Evolutionary conservation across 371 early-diverging fungal genomes (phyloP).

Genomic region (Syncephalastrum sp.): DNA sequence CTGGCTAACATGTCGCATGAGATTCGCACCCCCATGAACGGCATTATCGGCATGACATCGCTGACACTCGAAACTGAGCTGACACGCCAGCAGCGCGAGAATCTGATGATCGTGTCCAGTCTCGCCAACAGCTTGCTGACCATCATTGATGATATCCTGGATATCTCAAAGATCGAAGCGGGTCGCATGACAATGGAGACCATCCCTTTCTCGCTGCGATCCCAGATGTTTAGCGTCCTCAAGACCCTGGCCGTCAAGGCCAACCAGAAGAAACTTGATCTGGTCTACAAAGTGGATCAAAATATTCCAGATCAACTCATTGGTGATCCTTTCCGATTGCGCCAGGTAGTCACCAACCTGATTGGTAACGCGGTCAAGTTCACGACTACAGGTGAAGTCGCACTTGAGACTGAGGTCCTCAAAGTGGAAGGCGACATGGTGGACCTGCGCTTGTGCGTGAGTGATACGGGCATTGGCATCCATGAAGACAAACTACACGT

Average conservation of each 20-base stretch:
- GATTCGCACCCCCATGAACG: slow-evolving; percentile 55
- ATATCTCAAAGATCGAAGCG: slow-evolving; percentile 78
- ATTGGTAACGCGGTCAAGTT: slow-evolving; percentile 84
- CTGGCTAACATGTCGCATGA: slow-evolving; percentile 71
- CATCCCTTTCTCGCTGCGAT: slow-evolving; percentile 60
- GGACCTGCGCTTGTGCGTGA: slow-evolving; percentile 63
- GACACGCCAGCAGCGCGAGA: slow-evolving; percentile 68
- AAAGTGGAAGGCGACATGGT: slow-evolving; percentile 40
- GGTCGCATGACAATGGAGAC: slow-evolving; percentile 66
- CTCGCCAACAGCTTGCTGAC: slow-evolving; percentile 62
- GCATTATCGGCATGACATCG: slow-evolving; percentile 66
- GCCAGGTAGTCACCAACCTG: slow-evolving; percentile 75
- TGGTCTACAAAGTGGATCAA: slow-evolving; percentile 55
- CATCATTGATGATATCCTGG: slow-evolving; percentile 74
- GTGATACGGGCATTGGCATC: slow-evolving; percentile 85
- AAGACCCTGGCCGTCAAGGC: slow-evolving; percentile 62
- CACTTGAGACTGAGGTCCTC: slow-evolving; percentile 40
- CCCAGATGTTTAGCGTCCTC: slow-evolving; percentile 57
- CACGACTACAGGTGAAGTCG: slow-evolving; percentile 65
- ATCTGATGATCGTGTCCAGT: slow-evolving; percentile 65
- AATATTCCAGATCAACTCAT: slow-evolving; percentile 59
- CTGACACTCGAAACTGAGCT: slow-evolving; percentile 59
- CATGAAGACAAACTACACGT: slow-evolving; percentile 58
- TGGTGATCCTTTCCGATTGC: slow-evolving; percentile 69
- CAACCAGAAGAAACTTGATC: slow-evolving; percentile 56